Conservation (phyloP, 371 early-diverging fungal species). For the Mucor saturninus region DNA sequence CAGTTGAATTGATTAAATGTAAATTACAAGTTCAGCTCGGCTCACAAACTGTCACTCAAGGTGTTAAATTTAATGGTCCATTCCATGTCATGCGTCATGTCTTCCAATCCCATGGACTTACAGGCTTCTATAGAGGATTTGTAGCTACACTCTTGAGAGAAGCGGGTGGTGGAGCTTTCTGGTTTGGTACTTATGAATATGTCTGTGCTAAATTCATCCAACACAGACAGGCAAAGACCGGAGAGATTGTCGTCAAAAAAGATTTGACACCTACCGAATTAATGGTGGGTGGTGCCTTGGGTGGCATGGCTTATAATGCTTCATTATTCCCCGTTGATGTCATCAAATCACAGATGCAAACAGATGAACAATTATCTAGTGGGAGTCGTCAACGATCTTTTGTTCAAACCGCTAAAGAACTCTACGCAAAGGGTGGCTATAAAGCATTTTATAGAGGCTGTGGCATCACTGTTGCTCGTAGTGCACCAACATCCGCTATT, state of each 20-base stretch:
- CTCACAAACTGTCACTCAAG: conserved; percentile 19
- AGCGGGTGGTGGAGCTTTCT: conserved; percentile 90
- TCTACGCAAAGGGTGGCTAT: conserved; percentile 83
- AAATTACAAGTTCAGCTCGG: conserved; percentile 88
- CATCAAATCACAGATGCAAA: conserved; percentile 94
- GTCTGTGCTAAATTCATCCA: conserved; percentile 67
- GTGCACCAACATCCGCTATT: conserved; percentile 91
- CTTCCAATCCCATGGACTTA: conserved; percentile 71
- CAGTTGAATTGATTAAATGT: conserved; percentile 96
- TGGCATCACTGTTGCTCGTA: conserved; percentile 89
- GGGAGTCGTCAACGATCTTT: conserved; percentile 41
- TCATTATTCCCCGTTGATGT: conserved; percentile 94
- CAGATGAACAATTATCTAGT: conserved; percentile 65
- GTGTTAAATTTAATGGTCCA: conserved; percentile 66
- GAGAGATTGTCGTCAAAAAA: conserved; percentile 49
- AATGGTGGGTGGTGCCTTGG: conserved; percentile 89
- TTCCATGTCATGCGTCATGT: conserved; percentile 72
- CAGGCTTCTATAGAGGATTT: conserved; percentile 90
- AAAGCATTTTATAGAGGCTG: conserved; percentile 92
- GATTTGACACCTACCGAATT: conserved; percentile 70
- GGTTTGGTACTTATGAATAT: conserved; percentile 95
- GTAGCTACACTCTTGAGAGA: conserved; percentile 89
- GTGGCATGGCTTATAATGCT: conserved; percentile 92
- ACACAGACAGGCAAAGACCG: conserved; percentile 33
- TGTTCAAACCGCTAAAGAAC: conserved; percentile 62